phyloP scores from a whole-genome alignment of 345 rosid species.

The Arabis alpina region DNA sequence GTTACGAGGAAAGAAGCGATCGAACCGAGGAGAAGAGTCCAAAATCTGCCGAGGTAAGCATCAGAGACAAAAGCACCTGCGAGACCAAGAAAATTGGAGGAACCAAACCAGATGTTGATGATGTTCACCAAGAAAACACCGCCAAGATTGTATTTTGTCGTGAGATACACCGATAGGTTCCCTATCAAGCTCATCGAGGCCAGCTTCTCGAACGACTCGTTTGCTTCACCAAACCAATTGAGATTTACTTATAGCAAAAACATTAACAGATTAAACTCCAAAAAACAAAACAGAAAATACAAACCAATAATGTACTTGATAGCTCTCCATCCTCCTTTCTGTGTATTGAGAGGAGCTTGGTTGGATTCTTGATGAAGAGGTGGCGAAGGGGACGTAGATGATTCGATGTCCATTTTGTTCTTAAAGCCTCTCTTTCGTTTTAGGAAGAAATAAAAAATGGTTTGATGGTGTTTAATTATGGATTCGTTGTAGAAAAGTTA shows the following conservation, averaged over 20 bases:
- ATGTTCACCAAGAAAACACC: constrained; percentile 62
- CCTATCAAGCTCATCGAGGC: constrained; percentile 73
- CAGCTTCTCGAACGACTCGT: constrained; percentile 74
- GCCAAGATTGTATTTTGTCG: constrained; percentile 56
- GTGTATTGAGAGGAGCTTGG: constrained; percentile 10
- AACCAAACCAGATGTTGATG: constrained; percentile 61
- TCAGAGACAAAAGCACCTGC: constrained; percentile 73
- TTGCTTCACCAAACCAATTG: constrained; percentile 44
- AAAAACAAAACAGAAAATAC: too few relatives aligned
- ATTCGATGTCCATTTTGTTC: constrained; percentile 35
- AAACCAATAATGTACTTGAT: constrained; percentile 53
- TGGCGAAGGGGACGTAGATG: constrained; percentile 22
- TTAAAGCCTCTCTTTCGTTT: too few relatives aligned
- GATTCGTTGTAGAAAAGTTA: background rate
- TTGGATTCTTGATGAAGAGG: constrained; percentile 22
- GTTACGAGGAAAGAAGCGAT: constrained; percentile 57
- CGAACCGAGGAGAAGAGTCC: constrained; percentile 63
- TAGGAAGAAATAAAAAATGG: constrained; percentile 1
- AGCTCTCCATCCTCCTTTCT: constrained; percentile 56
- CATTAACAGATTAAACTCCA: background rate
- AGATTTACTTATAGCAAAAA: background rate
- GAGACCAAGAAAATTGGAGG: constrained; percentile 56
- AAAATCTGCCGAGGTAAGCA: constrained; percentile 61
- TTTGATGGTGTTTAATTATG: constrained; percentile 8
- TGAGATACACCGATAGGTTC: constrained; percentile 59